A percentile compares a stretch with the other conserved stretches of the same genome.
These are phyloP conservation scores for Lodderomyces pseudojiufengensis DNA, from an alignment of 1,139 yeast species.

Conservation along the genomic window DNA sequence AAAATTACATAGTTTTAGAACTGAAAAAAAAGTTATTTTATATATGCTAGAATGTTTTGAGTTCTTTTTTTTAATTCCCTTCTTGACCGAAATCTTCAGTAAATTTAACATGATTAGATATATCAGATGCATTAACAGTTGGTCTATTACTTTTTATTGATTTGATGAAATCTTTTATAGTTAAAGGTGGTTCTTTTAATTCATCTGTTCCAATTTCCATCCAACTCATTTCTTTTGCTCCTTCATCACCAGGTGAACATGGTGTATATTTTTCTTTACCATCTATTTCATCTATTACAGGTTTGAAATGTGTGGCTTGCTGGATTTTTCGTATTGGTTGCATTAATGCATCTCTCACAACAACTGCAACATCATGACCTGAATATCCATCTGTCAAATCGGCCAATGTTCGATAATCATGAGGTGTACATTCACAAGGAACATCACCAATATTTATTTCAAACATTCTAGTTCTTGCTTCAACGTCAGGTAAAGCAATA, in stretches of 20 bases:
- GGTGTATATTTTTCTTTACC: constrained; percentile 63
- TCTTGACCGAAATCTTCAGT: constrained; percentile 96
- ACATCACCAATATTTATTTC: constrained; percentile 89
- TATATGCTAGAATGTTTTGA: constrained; percentile 24
- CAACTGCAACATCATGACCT: constrained; percentile 96
- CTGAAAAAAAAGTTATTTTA: constrained; percentile 49
- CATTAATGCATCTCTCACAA: constrained; percentile 96
- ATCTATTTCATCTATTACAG: constrained; percentile 36
- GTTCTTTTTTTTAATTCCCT: constrained; percentile 90
- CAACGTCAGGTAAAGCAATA: constrained; percentile 88
- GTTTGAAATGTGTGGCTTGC: constrained; percentile 91
- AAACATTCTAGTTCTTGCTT: constrained; percentile 90
- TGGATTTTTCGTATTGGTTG: constrained; percentile 96
- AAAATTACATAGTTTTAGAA: constrained; percentile 32
- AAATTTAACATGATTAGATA: constrained; percentile 78
- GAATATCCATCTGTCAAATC: constrained; percentile 97
- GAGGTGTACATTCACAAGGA: constrained; percentile 71
- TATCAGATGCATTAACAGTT: constrained; percentile 84
- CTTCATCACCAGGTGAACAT: constrained; percentile 92
- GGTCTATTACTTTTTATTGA: constrained; percentile 92
- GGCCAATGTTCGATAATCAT: constrained; percentile 75
- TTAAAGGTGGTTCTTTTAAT: constrained; percentile 81
- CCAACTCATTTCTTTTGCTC: constrained; percentile 90
- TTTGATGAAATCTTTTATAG: constrained; percentile 88
- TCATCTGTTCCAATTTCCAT: constrained; percentile 87